Evolutionary conservation across 768 basidiomycete species (phyloP), one percentile per base, ranked within the genome.

Genomic region (Termitomyces sp.): DNA sequence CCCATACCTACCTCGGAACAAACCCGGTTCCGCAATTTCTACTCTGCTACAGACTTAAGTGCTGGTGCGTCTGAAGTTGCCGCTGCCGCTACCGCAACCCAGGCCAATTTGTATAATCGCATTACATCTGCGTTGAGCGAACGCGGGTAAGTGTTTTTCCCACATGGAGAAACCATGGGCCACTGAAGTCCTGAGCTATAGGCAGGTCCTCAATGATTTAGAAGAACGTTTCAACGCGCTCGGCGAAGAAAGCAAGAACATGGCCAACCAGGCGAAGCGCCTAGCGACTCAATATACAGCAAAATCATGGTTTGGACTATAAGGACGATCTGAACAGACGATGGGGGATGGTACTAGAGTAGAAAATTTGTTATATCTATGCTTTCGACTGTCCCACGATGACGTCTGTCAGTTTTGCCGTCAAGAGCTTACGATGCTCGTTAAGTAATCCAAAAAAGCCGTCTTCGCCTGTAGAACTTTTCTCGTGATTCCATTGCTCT

Each of bases 191-290:
- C 12, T 26, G 51, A 26, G 31, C 5, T 24, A 16, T 46, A 88
- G 86, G n/a, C 82, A 88, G 72, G 72, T 81, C 71, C 72, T 88
- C 4, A 80, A 76, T 18, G 77, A 84, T 57, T 67, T 88, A 43
- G 83, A 87, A 64, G 81, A 86, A 46, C 78, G 79, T 4, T 82
- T 89, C 63, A 80, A 84, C 53, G 77, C 82, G 0, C 68, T 89
- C n/a, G 85, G 84, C 66, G 74, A 82, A 57, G 86, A 86, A 4
- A 87, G 85, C 64, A 82, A 76, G 64, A 79, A 72, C 61, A 87
- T 89, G 86, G 78, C 83, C 1, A 64, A 76, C 1, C 85, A 89
- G 83, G 86, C 87, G 6, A 88, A 86, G 65, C 74, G 76, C 41
- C 66, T 87, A 5, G 87, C 87, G 16, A 71, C 84, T 14, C 76